Evolutionary conservation across 306 rosid genomes (phyloP), one percentile per base, ranked within the genome.

Genomic region (Quillaja saponaria): DNA sequence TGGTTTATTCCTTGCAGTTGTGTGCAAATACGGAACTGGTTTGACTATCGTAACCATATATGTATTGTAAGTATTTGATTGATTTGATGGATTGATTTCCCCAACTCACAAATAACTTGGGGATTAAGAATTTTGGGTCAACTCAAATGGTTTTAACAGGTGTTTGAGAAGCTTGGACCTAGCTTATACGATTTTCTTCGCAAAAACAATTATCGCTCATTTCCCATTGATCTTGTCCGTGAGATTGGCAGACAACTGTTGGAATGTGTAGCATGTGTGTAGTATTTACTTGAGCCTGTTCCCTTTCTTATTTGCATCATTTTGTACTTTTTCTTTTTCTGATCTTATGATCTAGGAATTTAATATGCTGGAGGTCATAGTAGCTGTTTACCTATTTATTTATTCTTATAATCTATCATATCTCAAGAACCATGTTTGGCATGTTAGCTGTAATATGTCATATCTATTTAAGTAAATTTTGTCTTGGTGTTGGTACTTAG

Each of bases 231-330:
- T 76, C 94, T 86, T 77, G 95, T 92, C 90, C 96, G 99, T 45
- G 99, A 92, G 82, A 92, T 92, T 80, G 99, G 95, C 79, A 80
- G 95, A 78, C 99, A 92, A 92, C 99, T 89, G 46, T 92, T 92
- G 99, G 99, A 92, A 81, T 89, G 96, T 92, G 81, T 92, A 67
- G 99, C 99, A 92, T 92, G 99, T 92, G 99, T 92, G 99, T 92
- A 88, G 87, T 82, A 75, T 85, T 73, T 79, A 76, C 81, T 68
- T 71, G 61, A 88, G 80, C 91, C 45, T 73, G 76, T 63, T 61
- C 37, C 13, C 13, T 35, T 60, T 38, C 35, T 18, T 39, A 18
- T 53, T 40, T 17, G 48, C 5, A 42, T 49, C 21, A 46, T 6
- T 11, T 42, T 3, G 1, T 11, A 0, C 13, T 12, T 25, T 25